These are phyloP conservation scores for Lithocarpus polystachyus DNA, from an alignment of 306 rosid genomes.

Conservation along the genomic window DNA sequence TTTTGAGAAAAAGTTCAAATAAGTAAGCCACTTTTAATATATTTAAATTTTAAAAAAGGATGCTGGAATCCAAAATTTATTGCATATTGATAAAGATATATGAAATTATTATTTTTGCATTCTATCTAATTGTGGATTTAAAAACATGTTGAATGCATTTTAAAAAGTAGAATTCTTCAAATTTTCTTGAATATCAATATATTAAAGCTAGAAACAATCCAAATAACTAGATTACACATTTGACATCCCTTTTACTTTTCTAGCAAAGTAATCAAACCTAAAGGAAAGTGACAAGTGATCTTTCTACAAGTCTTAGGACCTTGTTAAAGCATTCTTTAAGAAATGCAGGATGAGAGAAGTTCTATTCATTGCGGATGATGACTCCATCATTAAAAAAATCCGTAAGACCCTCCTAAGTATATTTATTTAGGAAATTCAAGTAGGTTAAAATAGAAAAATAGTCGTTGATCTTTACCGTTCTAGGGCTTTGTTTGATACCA, in stretches of 20 bases:
- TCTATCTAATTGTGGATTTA: background rate
- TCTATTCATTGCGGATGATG: constrained; percentile 18
- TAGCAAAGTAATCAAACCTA: background rate
- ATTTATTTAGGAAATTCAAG: background rate
- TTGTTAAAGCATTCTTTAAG: background rate
- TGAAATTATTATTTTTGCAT: background rate
- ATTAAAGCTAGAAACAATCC: background rate
- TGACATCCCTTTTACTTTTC: background rate
- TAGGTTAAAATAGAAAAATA: constrained; percentile 21
- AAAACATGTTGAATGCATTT: background rate
- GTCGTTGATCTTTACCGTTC: constrained; percentile 18
- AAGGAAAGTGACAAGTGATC: background rate
- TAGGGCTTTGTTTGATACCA: constrained; percentile 25
- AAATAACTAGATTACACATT: background rate
- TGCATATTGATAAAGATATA: background rate
- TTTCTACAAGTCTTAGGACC: background rate
- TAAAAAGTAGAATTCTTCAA: background rate
- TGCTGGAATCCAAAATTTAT: no score
- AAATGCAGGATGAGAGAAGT: background rate
- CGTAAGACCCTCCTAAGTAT: background rate
- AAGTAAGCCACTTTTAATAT: no score
- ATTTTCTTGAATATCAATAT: constrained; percentile 1
- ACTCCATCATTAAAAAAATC: background rate
- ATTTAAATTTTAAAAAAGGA: no score
- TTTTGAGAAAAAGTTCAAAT: no score